Percentiles rank a stretch among this genome's conserved stretches.
phyloP scores from a whole-genome alignment of 805 yeast species.

The Ogataea glucozyma region DNA sequence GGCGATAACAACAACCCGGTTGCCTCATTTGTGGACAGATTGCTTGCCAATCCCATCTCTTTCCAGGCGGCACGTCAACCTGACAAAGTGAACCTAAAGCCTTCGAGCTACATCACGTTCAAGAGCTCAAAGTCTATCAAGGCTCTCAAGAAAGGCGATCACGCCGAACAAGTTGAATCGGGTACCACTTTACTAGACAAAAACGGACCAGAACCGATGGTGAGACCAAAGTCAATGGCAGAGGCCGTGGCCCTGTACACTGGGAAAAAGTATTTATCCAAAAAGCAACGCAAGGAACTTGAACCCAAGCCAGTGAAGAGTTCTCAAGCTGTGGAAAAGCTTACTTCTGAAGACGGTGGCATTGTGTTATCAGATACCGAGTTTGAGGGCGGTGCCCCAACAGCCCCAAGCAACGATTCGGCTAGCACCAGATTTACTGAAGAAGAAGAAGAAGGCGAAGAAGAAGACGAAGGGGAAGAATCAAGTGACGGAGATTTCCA shows the following conservation, averaged over 20 bases:
- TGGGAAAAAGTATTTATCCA: constrained; percentile 53
- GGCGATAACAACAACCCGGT: constrained; percentile 14
- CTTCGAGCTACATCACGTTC: constrained; percentile 48
- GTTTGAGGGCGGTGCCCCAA: constrained; percentile 8
- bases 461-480: constrained; percentile 31
- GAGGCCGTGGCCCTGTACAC: constrained; percentile 61
- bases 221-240: constrained; percentile 49
- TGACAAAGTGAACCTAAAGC: constrained; percentile 47
- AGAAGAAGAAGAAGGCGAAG: constrained; percentile 8
- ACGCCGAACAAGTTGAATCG: neutral
- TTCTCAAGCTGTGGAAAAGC: neutral
- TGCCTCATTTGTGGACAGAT: constrained; percentile 63
- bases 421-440: neutral
- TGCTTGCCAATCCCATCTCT: constrained; percentile 58
- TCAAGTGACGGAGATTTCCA: constrained; percentile 32
- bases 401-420: constrained; percentile 2
- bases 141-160: constrained; percentile 4
- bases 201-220: constrained; percentile 19
- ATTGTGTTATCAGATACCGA: constrained; percentile 16
- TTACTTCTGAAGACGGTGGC: neutral
- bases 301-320: constrained; percentile 28
- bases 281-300: constrained; percentile 40
- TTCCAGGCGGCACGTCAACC: constrained; percentile 63
- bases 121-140: constrained; percentile 21
- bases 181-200: neutral